Percentiles rank a stretch among this genome's conserved stretches.
phyloP scores from a whole-genome alignment of 768 basidiomycete species.

The Leccinum pellstonianum region DNA sequence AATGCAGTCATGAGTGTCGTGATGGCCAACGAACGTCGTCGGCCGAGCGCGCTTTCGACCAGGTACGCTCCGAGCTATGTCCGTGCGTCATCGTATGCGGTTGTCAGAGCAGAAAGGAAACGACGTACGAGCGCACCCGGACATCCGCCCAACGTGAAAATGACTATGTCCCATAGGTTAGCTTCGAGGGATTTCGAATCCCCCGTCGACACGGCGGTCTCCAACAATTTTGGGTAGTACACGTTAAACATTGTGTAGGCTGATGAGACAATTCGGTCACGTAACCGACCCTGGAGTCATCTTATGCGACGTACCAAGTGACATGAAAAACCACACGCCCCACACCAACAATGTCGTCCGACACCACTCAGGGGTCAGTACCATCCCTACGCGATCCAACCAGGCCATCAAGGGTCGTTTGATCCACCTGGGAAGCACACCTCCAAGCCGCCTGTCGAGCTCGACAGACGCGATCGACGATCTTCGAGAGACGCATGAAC shows the following conservation, averaged over 20 bases:
- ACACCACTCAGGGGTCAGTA: constrained; percentile 74
- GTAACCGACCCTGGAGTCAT: background rate
- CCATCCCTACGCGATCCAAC: constrained; percentile 64
- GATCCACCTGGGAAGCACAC: constrained; percentile 52
- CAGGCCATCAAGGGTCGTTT: constrained; percentile 64
- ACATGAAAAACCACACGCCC: constrained; percentile 73
- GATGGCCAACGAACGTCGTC: constrained; percentile 68
- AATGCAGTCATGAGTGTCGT: constrained; percentile 75
- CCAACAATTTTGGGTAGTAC: constrained; percentile 82
- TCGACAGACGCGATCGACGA: constrained; percentile 43
- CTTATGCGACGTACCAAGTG: constrained; percentile 54
- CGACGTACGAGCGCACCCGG: constrained; percentile 74
- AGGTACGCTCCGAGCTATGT: constrained; percentile 80
- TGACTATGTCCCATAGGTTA: constrained; percentile 81
- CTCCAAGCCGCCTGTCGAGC: constrained; percentile 40
- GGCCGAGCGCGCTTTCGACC: constrained; percentile 67
- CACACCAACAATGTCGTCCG: constrained; percentile 78
- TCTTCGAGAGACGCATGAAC: constrained; percentile 20
- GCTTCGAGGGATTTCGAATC: constrained; percentile 49
- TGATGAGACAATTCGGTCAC: constrained; percentile 24
- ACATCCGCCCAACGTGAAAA: constrained; percentile 81
- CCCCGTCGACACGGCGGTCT: constrained; percentile 42
- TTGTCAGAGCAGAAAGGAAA: background rate
- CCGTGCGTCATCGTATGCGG: background rate
- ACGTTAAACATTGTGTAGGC: constrained; percentile 94